phyloP scores from a whole-genome alignment of 2,329 filamentous ascomycete species.

The Botrytis galanthina region DNA sequence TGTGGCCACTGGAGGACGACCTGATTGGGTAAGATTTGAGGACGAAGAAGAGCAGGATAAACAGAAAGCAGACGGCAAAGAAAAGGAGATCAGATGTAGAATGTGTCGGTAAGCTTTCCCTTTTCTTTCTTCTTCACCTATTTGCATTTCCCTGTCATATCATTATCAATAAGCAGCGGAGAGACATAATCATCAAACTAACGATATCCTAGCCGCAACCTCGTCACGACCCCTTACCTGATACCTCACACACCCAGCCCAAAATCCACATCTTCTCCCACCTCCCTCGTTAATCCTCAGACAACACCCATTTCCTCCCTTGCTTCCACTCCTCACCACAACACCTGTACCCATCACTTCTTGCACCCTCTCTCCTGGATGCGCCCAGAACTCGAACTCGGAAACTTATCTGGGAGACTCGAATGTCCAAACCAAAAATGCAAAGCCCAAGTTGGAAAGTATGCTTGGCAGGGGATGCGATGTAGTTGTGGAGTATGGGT shows the following conservation, averaged over 20 bases:
- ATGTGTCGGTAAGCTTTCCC: conserved; percentile 67
- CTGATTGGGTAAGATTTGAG: conserved; percentile 77
- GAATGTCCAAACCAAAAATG: conserved; percentile 79
- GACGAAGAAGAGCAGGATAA: conserved; percentile 54
- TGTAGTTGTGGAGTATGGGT: conserved; percentile 92
- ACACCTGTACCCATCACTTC: conserved; percentile 79
- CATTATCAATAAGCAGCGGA: neutral
- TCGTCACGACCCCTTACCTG: conserved; percentile 63
- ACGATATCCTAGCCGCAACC: conserved; percentile 42
- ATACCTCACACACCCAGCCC: conserved; percentile 47
- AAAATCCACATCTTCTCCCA: conserved; percentile 34
- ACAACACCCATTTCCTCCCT: conserved; percentile 32
- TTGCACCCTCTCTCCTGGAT: conserved; percentile 95
- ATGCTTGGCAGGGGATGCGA: conserved; percentile 92
- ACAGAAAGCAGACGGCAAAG: conserved; percentile 26
- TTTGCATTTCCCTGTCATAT: neutral
- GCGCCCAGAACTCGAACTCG: conserved; percentile 76
- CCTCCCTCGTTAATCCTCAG: conserved; percentile 21
- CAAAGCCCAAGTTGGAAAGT: conserved; percentile 80
- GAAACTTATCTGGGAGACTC: conserved; percentile 78
- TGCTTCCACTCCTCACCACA: conserved; percentile 30
- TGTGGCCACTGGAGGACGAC: conserved; percentile 73
- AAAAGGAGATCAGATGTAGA: conserved; percentile 73
- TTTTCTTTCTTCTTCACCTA: neutral
- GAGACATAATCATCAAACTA: neutral